Conservation (phyloP, 1,139 yeast genomes). For the Magnusiomyces starmeri region DNA sequence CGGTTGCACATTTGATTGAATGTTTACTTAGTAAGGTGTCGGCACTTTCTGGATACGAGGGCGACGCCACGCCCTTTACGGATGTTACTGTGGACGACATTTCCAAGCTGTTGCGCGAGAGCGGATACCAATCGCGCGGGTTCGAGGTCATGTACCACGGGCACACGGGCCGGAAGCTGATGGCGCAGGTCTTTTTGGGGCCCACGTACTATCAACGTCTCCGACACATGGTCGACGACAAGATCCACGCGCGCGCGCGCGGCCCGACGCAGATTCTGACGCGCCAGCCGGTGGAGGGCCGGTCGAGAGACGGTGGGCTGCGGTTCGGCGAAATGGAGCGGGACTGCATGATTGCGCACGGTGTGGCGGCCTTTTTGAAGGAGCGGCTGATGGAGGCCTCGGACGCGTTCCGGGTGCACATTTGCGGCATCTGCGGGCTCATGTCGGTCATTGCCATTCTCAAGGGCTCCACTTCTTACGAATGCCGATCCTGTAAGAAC, state of each 20-base stretch:
- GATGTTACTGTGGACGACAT: slow-evolving; percentile 97
- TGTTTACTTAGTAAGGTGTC: slow-evolving; percentile 94
- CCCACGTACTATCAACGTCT: slow-evolving; percentile 98
- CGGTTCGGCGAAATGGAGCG: slow-evolving; percentile 99
- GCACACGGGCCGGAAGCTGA: slow-evolving; percentile 93
- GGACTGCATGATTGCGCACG: slow-evolving; percentile 99
- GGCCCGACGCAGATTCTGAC: slow-evolving; percentile 98
- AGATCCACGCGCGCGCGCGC: slow-evolving; percentile 98
- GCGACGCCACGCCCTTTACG: slow-evolving; percentile 98
- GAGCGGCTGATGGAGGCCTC: slow-evolving; percentile 98
- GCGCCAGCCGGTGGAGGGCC: slow-evolving; percentile 99
- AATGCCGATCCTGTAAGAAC: slow-evolving; percentile 96
- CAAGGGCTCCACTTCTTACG: slow-evolving; percentile 94
- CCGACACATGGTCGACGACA: slow-evolving; percentile 99
- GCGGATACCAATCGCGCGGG: slow-evolving; percentile 97
- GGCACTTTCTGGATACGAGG: slow-evolving; percentile 89
- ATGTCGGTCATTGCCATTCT: slow-evolving; percentile 96
- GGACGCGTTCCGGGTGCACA: slow-evolving; percentile 96
- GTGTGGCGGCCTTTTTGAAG: slow-evolving; percentile 95
- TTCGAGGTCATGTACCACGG: slow-evolving; percentile 98
- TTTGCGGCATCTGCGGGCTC: slow-evolving; percentile 96
- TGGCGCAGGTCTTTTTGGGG: slow-evolving; percentile 98
- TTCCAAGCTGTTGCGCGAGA: slow-evolving; percentile 82
- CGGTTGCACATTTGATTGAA: slow-evolving; percentile 98
- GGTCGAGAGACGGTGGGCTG: slow-evolving; percentile 98